A percentile compares a stretch with the other conserved stretches of the same genome.
These are phyloP conservation scores for Tillandsia leiboldiana DNA, from an alignment of 176 grass and related monocot genomes.

Conservation along the genomic window DNA sequence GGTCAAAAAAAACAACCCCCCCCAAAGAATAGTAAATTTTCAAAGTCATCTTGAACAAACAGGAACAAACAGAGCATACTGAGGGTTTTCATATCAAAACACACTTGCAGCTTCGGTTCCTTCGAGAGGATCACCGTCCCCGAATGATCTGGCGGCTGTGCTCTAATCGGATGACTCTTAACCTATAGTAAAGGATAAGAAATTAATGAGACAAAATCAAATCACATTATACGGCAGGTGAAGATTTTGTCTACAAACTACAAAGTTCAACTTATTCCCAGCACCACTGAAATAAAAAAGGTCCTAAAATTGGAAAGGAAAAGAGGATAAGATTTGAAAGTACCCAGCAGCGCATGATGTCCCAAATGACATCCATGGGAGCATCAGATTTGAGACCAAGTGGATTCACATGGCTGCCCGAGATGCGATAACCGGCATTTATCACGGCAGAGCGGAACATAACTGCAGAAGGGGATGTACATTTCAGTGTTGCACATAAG, in stretches of 20 bases:
- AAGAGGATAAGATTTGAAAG: not conserved
- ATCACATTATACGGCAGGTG: not conserved
- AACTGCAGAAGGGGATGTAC: constrained; percentile 31
- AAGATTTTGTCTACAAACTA: too few species aligned
- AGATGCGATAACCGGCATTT: constrained; percentile 51
- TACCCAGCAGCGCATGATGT: constrained; percentile 55
- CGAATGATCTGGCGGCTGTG: constrained; percentile 45
- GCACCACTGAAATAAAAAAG: not conserved
- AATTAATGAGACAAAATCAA: not conserved
- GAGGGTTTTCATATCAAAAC: constrained; percentile 3
- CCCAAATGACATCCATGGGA: constrained; percentile 49
- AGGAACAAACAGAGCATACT: not conserved
- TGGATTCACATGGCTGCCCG: constrained; percentile 46
- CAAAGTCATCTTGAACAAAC: not conserved
- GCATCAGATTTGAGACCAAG: constrained; percentile 41
- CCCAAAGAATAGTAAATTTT: constrained; percentile 6
- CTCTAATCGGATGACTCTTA: constrained; percentile 89
- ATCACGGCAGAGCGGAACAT: constrained; percentile 35
- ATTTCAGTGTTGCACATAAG: constrained; percentile 41
- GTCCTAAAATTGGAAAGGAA: not conserved
- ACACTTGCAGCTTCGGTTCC: constrained; percentile 57
- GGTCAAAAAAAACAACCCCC: not conserved
- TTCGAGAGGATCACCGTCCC: constrained; percentile 73
- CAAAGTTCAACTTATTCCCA: not conserved
- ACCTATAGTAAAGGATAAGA: constrained; percentile 29